Evolutionary conservation across 768 basidiomycete species (phyloP), one percentile per base, ranked within the genome.

Genomic region (Scleroderma bovista): DNA sequence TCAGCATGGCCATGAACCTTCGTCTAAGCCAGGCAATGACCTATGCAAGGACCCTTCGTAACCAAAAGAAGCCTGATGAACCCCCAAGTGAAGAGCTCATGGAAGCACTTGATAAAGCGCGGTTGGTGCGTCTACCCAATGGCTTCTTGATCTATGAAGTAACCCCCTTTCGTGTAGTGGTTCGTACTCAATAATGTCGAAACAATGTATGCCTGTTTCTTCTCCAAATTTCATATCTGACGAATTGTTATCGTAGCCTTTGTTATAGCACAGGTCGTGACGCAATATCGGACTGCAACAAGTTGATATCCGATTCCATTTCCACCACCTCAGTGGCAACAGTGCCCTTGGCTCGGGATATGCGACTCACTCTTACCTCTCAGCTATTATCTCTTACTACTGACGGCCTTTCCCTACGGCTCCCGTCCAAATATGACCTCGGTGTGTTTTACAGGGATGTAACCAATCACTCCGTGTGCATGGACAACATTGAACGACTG

Each of bases 1-100:
- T 77, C 23, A 72, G 68, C 43, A 75, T 75, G 72, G 75, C 74
- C 19, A 74, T 71, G 58, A 74, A 72, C 53, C 55, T 77, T 44
- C 69, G 67, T 23, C 60, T 76, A 4, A 65, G 68, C 43, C 60
- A 68, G 44, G 72, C 69, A 8, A 68, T 71, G 50, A 54, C 63
- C 19, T 63, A 68, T 46, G 65, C 59, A 19, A 58, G 53, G 31
- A 58, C 50, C 3, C 60, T 74, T 39, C 60, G 67, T 20, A 57
- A 53, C 32, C 57, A 63, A 24, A 67, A 60, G 47, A 65, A 62
- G 51, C 44, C 57, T 4, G 57, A 58, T 17, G 60, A 69, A 3
- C 54, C 59, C 4, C 56, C 63, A 29, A 49, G 52, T 32, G 51
- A 57, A 9, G 68, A 73, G 43, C 51, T 73, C 10, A 38, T 53